Base-by-base conservation (phyloP, 2,329 filamentous ascomycete genomes). In the Ascosphaera aggregata region DNA sequence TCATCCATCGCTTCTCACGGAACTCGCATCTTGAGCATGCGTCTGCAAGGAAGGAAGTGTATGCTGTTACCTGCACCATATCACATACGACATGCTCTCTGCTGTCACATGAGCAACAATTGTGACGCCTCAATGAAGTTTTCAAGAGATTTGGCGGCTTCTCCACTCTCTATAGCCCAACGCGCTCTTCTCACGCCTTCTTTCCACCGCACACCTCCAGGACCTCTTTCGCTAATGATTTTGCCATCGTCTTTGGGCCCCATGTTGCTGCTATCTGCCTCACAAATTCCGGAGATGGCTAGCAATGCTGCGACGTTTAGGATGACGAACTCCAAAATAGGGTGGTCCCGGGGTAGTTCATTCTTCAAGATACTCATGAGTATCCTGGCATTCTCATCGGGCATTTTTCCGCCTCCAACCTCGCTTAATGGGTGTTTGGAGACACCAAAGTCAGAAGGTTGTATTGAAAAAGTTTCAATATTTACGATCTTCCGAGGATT, bases 281-380 rank as follows among this genome's bases (percentile, higher is more conserved):
- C 86, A 52, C 84, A 92, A 24, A 93, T 65, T 2, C 89, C 89
- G 2, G 81, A 77, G 2, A 79, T 69, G 0, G 92, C 86, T 39
- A 98, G 69, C 39, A 98, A 61, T 1, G 84, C 81, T 0, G 86
- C 85, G 1, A 86, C 80, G 52, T 98, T 98, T 59, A 95, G 79
- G 39, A 95, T 66, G 16, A 98, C 82, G 52, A 98, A 98, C 52
- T 92, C 77, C 44, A 94, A 58, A 39, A 98, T 80, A 0, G 89
- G 82, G 48, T 93, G 73, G 47, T 92, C 72, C 9, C 68, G 67
- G 1, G 73, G 62, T 36, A 91, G 56, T 55, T 91, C 69, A 44
- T 79, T 77, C 39, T 67, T 65, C 41, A 98, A 59, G 34, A 98
- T 77, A 44, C 67, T 69, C 54, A 74, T 75, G 43, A 98, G 60